phyloP scores from a whole-genome alignment of 331 rosid species.

The Rhamnella rubrinervis region DNA sequence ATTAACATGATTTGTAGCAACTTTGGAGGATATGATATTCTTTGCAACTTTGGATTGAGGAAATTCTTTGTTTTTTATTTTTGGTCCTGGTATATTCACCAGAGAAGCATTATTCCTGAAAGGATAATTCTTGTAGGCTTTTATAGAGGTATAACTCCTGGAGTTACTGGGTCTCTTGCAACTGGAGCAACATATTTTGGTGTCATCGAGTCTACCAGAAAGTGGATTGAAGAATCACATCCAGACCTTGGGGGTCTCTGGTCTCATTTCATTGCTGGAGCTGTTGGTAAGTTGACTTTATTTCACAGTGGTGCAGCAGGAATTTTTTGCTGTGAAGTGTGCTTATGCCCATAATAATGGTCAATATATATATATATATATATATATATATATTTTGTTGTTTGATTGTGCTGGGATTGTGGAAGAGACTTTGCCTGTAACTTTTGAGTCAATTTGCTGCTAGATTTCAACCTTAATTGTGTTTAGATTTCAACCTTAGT shows the following conservation, averaged over 20 bases:
- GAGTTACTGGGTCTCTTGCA: conserved; percentile 83
- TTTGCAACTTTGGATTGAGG: conserved; percentile 14
- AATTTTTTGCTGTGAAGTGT: conserved; percentile 16
- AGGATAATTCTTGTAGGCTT: conserved; percentile 54
- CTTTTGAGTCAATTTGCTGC: background rate
- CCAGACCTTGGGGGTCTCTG: conserved; percentile 80
- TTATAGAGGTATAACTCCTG: conserved; percentile 82
- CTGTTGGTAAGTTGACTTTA: conserved; percentile 58
- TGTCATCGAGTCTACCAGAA: conserved; percentile 80
- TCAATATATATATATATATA: background rate
- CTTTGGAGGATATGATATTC: background rate
- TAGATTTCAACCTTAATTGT: background rate
- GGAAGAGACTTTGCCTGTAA: background rate
- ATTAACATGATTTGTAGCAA: background rate
- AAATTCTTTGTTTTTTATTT: background rate
- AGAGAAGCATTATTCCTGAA: conserved; percentile 13
- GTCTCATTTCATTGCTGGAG: conserved; percentile 95
- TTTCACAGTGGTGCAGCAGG: conserved; percentile 9
- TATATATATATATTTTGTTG: background rate
- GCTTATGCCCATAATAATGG: background rate
- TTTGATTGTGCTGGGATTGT: conserved; percentile 1
- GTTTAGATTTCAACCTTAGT: background rate
- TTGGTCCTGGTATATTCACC: background rate
- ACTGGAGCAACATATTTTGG: conserved; percentile 97
- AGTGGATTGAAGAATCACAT: conserved; percentile 82